These are phyloP conservation scores for Urochloa ruziziensis DNA, from an alignment of 176 grass and related monocot genomes.

Conservation along the genomic window DNA sequence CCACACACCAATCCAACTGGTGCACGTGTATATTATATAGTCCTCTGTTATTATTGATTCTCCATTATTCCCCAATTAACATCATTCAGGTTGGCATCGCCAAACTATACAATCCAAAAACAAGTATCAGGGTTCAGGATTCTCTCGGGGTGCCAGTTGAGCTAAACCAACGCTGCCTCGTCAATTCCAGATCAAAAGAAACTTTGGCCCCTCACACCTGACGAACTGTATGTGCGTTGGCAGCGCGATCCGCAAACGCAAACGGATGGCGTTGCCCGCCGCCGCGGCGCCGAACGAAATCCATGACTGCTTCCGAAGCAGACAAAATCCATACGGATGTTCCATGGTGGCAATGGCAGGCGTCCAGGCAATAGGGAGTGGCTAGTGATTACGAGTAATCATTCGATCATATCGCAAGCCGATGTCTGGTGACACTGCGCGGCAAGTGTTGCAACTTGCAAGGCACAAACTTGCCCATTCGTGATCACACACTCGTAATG, in stretches of 20 bases:
- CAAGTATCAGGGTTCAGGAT: background rate
- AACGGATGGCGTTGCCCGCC: background rate
- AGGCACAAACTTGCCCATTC: too few species aligned
- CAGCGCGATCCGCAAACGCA: background rate
- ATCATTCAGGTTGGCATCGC: background rate
- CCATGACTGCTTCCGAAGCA: background rate
- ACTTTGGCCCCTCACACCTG: background rate
- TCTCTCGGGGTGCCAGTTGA: background rate
- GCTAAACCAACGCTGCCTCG: background rate
- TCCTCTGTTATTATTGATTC: background rate
- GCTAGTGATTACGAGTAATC: background rate
- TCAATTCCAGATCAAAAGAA: slow-evolving; percentile 8
- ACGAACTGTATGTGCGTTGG: background rate
- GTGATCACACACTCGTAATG: too few species aligned
- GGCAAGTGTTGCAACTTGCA: too few species aligned
- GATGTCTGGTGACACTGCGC: too few species aligned
- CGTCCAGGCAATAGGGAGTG: background rate
- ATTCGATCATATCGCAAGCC: too few species aligned
- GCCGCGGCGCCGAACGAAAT: background rate
- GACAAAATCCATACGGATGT: background rate
- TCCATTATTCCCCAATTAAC: background rate
- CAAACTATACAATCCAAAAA: background rate
- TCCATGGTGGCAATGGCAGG: background rate
- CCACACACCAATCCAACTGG: background rate
- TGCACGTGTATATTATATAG: too few species aligned